These are phyloP conservation scores for Porcisia hertigi DNA, from an alignment of 208 protist genomes.

Conservation along the genomic window DNA sequence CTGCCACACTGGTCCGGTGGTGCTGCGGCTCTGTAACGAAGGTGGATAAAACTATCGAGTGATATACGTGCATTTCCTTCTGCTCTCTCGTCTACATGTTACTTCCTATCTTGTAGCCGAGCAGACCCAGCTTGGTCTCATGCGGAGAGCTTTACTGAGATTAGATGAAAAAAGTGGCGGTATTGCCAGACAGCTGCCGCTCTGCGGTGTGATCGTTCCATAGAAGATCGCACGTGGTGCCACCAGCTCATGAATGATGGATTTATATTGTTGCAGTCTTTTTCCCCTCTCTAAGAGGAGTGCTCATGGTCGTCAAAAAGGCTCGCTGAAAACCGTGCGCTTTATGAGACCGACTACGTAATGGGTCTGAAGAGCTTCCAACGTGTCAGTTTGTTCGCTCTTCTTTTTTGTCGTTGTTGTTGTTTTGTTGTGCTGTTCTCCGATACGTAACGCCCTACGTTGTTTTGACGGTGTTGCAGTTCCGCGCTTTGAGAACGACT, in stretches of 20 bases:
- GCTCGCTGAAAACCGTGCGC: background rate
- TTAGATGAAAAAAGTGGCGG: background rate
- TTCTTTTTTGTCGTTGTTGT: background rate
- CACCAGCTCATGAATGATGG: background rate
- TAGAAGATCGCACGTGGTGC: background rate
- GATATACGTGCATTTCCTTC: conserved; percentile 6
- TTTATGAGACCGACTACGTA: background rate
- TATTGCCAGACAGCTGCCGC: background rate
- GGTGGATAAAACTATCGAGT: conserved; percentile 29
- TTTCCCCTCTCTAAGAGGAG: background rate
- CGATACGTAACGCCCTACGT: background rate
- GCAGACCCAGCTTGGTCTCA: background rate
- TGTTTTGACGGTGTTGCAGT: no score
- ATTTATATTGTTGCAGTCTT: background rate
- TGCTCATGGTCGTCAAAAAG: background rate
- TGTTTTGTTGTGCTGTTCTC: background rate
- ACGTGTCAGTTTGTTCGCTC: background rate
- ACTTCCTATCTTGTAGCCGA: background rate
- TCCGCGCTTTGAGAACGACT: no score
- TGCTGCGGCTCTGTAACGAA: conserved; percentile 22
- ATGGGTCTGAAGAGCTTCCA: background rate
- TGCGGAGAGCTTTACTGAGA: background rate
- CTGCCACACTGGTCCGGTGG: conserved; percentile 57
- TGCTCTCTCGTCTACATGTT: background rate
- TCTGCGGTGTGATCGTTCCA: background rate